Evolutionary conservation across 331 rosid genomes (phyloP).

Genomic region (Telfairia occidentalis): DNA sequence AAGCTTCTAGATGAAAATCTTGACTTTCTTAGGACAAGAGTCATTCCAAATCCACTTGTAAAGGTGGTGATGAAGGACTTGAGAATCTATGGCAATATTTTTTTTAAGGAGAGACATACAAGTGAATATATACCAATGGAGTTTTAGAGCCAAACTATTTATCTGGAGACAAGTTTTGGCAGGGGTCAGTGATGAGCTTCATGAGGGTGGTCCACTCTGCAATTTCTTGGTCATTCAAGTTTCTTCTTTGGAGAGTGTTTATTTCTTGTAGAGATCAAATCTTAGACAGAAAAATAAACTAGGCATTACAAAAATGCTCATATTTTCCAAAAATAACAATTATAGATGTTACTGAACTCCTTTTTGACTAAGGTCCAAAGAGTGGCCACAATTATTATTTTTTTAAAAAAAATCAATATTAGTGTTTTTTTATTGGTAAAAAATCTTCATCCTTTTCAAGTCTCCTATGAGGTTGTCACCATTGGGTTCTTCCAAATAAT

Average conservation of each 20-base stretch:
- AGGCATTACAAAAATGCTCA: not conserved
- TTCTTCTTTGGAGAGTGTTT: not conserved
- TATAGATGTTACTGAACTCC: not conserved
- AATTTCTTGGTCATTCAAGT: not conserved
- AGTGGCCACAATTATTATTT: not conserved
- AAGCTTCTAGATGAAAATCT: not conserved
- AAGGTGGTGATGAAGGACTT: not conserved
- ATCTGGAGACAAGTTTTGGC: not conserved
- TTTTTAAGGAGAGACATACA: not conserved
- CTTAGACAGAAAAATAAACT: not conserved
- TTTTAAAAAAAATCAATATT: not conserved
- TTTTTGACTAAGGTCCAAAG: not conserved
- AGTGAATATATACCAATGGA: not conserved
- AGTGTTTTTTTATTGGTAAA: not conserved
- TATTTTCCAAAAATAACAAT: not conserved
- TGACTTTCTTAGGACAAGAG: not conserved
- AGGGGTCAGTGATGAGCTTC: not conserved
- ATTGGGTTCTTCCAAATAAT: not conserved
- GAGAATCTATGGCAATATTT: not conserved
- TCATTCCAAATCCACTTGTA: not conserved
- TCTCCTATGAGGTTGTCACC: not conserved
- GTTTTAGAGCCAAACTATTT: not conserved
- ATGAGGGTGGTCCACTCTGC: not conserved
- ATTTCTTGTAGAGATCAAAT: not conserved
- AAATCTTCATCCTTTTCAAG: not conserved